Percentiles rank a stretch among this genome's conserved stretches.
phyloP scores from a whole-genome alignment of 805 yeast species.

The Ogataea pignaliae region DNA sequence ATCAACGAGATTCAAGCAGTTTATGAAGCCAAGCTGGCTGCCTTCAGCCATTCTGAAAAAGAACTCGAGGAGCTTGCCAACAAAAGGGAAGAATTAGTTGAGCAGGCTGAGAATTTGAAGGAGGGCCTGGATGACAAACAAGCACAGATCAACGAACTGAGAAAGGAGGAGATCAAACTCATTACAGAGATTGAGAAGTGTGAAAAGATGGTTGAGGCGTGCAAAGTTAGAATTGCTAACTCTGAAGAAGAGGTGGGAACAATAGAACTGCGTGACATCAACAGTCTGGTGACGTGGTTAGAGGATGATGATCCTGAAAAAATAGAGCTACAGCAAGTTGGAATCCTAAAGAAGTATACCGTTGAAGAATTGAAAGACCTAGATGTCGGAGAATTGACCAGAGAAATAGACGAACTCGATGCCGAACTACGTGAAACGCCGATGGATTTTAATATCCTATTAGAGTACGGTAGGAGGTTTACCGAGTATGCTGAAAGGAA shows the following conservation, averaged over 20 bases:
- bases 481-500: conserved; percentile 62
- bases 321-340: conserved; percentile 13
- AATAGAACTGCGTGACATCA: conserved; percentile 51
- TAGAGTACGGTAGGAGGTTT: conserved; percentile 68
- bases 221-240: conserved; percentile 37
- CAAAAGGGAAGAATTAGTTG: conserved; percentile 35
- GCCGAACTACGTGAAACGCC: conserved; percentile 49
- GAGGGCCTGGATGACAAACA: conserved; percentile 36
- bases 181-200: conserved; percentile 59
- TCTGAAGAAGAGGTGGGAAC: conserved; percentile 37
- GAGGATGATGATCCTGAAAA: conserved; percentile 29
- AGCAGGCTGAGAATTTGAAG: conserved; percentile 38
- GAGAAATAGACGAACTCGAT: conserved; percentile 52
- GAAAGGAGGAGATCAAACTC: conserved; percentile 63
- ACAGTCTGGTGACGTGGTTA: conserved; percentile 48
- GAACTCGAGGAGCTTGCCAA: conserved; percentile 27
- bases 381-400: conserved; percentile 44
- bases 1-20: conserved; percentile 30
- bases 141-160: conserved; percentile 48
- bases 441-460: conserved; percentile 69
- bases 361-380: conserved; percentile 47
- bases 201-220: conserved; percentile 32
- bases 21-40: conserved; percentile 22
- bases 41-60: conserved; percentile 30
- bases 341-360: conserved; percentile 32